phyloP scores from a whole-genome alignment of 2,329 filamentous ascomycete species.

The Pseudopyrenochaeta lycopersici region DNA sequence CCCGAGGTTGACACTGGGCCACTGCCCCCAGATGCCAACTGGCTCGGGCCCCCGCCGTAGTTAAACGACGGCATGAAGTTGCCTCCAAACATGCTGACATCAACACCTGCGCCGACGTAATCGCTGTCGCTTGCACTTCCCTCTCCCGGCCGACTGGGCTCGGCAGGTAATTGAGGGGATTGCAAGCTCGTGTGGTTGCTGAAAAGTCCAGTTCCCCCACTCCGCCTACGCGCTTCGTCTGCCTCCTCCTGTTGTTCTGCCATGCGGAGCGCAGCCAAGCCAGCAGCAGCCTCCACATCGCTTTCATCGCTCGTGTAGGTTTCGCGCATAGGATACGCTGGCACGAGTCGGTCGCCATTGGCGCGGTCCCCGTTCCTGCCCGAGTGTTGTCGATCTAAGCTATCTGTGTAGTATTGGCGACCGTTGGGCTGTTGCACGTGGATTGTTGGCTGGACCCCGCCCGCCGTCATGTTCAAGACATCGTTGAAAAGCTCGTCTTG shows the following conservation, averaged over 20 bases:
- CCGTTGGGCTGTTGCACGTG: slow-evolving; percentile 48
- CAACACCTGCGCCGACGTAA: slow-evolving; percentile 67
- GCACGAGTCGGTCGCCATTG: slow-evolving; percentile 59
- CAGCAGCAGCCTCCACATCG: slow-evolving; percentile 86
- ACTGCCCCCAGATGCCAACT: slow-evolving; percentile 50
- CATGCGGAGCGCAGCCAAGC: slow-evolving; percentile 82
- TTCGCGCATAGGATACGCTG: slow-evolving; percentile 35
- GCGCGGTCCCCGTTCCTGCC: slow-evolving; percentile 49
- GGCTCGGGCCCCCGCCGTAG: slow-evolving; percentile 64
- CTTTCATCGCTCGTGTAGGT: slow-evolving; percentile 71
- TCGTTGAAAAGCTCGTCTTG: slow-evolving; percentile 68
- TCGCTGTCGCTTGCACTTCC: slow-evolving; percentile 70
- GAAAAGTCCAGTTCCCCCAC: slow-evolving; percentile 63
- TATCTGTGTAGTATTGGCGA: slow-evolving; percentile 34
- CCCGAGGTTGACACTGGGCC: slow-evolving; percentile 55
- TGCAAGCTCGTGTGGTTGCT: slow-evolving; percentile 56
- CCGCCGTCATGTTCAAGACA: slow-evolving; percentile 60
- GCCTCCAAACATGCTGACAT: slow-evolving; percentile 78
- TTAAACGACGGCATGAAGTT: slow-evolving; percentile 71
- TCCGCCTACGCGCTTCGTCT: slow-evolving; percentile 66
- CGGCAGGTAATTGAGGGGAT: slow-evolving; percentile 53
- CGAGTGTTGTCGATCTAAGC: slow-evolving; percentile 27
- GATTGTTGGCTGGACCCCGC: slow-evolving; percentile 44
- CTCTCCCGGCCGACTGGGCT: slow-evolving; percentile 21
- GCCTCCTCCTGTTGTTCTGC: slow-evolving; percentile 79